Percentiles rank a stretch among this genome's conserved stretches.
phyloP scores from a whole-genome alignment of 2,329 filamentous ascomycete genomes.

The Metarhizium brunneum region DNA sequence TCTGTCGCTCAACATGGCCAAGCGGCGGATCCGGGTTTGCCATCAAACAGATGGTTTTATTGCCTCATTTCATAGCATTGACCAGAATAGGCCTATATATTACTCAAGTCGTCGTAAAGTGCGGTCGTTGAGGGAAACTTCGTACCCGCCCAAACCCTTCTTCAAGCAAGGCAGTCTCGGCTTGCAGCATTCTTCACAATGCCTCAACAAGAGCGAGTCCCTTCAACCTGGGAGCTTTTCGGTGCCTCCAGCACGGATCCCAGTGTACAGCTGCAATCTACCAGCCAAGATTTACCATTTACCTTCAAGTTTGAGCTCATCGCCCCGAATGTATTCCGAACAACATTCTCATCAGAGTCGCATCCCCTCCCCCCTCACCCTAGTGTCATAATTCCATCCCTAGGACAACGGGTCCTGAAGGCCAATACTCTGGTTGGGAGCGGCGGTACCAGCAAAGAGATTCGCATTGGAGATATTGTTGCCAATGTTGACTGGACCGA shows the following conservation, averaged over 20 bases:
- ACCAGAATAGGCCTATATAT: neutral
- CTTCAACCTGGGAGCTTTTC: constrained; percentile 18
- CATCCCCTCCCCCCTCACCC: constrained; percentile 59
- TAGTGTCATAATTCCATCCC: constrained; percentile 36
- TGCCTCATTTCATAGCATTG: neutral
- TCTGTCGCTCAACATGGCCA: neutral
- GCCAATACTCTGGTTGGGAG: neutral
- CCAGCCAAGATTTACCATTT: constrained; percentile 27
- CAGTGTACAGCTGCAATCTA: constrained; percentile 13
- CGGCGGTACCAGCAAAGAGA: constrained; percentile 23
- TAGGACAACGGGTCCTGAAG: constrained; percentile 14
- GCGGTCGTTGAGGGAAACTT: neutral
- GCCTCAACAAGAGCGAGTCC: constrained; percentile 22
- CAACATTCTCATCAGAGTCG: constrained; percentile 52
- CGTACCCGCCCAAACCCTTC: neutral
- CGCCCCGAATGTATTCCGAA: constrained; percentile 55
- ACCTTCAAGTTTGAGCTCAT: constrained; percentile 56
- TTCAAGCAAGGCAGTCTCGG: neutral
- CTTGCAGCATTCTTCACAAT: constrained; percentile 1
- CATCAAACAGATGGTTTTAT: neutral
- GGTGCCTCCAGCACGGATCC: constrained; percentile 17
- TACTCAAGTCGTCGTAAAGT: neutral
- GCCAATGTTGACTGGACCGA: constrained; percentile 50
- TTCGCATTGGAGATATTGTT: constrained; percentile 37
- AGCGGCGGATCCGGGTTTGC: neutral